Evolutionary conservation across 1,139 yeast genomes (phyloP).

Genomic region (Oligophagozyma castellii): DNA sequence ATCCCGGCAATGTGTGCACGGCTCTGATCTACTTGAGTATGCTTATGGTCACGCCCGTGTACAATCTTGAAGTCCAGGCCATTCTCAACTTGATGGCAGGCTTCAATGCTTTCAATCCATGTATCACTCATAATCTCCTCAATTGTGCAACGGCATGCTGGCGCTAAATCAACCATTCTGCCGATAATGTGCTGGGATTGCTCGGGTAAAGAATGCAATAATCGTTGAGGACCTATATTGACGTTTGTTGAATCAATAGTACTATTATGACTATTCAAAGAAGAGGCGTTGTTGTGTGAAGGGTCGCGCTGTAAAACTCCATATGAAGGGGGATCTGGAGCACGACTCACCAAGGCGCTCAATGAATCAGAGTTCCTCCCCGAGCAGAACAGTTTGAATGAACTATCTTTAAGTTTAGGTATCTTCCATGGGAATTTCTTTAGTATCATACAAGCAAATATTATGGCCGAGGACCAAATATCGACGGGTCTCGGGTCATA

Average conservation of each 20-base stretch:
- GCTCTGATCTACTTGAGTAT: slow-evolving; percentile 80
- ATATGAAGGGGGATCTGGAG: slow-evolving; percentile 27
- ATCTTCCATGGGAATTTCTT: slow-evolving; percentile 96
- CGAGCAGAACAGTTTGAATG: slow-evolving; percentile 47
- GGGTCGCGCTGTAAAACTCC: slow-evolving; percentile 7
- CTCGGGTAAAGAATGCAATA: slow-evolving; percentile 54
- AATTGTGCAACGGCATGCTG: slow-evolving; percentile 74
- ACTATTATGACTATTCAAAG: slow-evolving; percentile 10
- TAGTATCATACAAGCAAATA: slow-evolving; percentile 87
- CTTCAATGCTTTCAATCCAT: slow-evolving; percentile 54
- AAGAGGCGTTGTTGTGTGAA: slow-evolving; percentile 4
- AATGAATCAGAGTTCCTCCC: slow-evolving; percentile 32
- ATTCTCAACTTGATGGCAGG: slow-evolving; percentile 50
- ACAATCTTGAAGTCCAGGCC: slow-evolving; percentile 25
- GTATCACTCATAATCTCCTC: slow-evolving; percentile 71
- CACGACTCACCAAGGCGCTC: slow-evolving; percentile 27
- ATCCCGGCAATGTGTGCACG: slow-evolving; percentile 92
- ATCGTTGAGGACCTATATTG: slow-evolving; percentile 56
- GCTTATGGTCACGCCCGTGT: slow-evolving; percentile 49
- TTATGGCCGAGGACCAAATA: slow-evolving; percentile 89
- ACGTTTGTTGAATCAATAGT: slow-evolving; percentile 30
- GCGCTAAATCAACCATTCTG: slow-evolving; percentile 68
- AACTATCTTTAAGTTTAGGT: slow-evolving; percentile 74
- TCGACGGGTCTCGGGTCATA: slow-evolving; percentile 93
- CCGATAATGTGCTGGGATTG: slow-evolving; percentile 54